These are phyloP conservation scores for Didymella exigua DNA, from an alignment of 2,329 filamentous ascomycete species.

Conservation along the genomic window DNA sequence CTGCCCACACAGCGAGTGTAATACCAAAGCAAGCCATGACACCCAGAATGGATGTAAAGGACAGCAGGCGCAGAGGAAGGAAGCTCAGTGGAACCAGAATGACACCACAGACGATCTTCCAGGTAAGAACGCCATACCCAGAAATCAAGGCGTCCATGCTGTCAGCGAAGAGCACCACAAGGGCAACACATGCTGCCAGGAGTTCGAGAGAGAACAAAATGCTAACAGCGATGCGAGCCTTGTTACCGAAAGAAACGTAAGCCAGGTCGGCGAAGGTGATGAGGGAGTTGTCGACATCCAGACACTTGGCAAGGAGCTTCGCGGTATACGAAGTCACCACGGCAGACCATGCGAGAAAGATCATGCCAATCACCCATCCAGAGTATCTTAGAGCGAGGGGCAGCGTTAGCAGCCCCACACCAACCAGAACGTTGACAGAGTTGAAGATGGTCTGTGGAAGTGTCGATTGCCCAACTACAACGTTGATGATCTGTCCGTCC, in stretches of 20 bases:
- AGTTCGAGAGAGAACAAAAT: conserved; percentile 88
- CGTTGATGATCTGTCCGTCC: conserved; percentile 78
- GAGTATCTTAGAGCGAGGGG: conserved; percentile 86
- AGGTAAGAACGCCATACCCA: conserved; percentile 68
- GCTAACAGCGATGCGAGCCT: conserved; percentile 80
- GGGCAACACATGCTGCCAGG: conserved; percentile 83
- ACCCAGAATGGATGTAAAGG: conserved; percentile 90
- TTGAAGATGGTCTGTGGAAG: conserved; percentile 96
- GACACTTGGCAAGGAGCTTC: conserved; percentile 81
- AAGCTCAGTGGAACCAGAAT: conserved; percentile 84
- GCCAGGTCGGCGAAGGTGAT: conserved; percentile 96
- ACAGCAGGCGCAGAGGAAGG: conserved; percentile 79
- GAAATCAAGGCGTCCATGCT: conserved; percentile 81
- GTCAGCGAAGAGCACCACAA: conserved; percentile 94
- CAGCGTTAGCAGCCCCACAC: conserved; percentile 85
- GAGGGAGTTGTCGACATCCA: conserved; percentile 81
- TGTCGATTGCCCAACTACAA: conserved; percentile 92
- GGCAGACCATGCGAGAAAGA: conserved; percentile 75
- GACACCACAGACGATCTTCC: conserved; percentile 84
- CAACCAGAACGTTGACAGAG: conserved; percentile 90
- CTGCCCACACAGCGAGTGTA: conserved; percentile 79
- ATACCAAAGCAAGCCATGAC: conserved; percentile 90
- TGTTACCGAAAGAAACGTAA: conserved; percentile 84
- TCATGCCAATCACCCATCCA: conserved; percentile 83
- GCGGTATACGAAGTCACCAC: conserved; percentile 84